Conservation (phyloP, 2,329 filamentous ascomycete genomes). For the Onygena corvina region DNA sequence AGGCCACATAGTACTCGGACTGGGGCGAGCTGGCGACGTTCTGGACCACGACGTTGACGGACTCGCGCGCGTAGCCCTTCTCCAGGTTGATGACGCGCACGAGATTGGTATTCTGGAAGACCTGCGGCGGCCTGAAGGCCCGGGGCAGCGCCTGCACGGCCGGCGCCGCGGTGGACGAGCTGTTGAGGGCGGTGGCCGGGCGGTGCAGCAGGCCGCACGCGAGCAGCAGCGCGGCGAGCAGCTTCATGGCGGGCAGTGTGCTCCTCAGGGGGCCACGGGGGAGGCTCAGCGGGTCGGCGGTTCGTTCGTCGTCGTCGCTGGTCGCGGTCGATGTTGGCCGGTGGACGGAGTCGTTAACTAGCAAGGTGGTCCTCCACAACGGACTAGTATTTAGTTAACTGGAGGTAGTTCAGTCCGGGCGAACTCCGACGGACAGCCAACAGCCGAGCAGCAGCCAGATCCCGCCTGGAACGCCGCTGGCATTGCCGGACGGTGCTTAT, state of each 20-base stretch:
- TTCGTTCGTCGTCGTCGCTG: not conserved
- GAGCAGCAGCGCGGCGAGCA: conserved; percentile 29
- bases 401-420: no score
- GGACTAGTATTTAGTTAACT: no score
- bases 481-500: not conserved
- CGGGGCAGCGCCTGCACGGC: conserved; percentile 28
- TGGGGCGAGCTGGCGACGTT: conserved; percentile 71
- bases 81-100: conserved; percentile 84
- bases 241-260: conserved; percentile 30
- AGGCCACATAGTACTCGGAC: conserved; percentile 81
- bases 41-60: conserved; percentile 86
- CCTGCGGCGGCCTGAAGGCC: conserved; percentile 69
- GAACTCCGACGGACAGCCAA: not conserved
- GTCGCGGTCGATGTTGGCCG: not conserved
- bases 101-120: conserved; percentile 88
- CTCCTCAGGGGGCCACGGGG: not conserved
- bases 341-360: not conserved
- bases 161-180: conserved; percentile 20
- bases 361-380: not conserved
- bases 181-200: conserved; percentile 22
- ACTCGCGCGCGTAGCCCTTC: conserved; percentile 82
- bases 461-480: not conserved
- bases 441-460: not conserved
- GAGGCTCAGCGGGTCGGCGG: not conserved
- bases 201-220: conserved; percentile 16